Conservation (phyloP, 805 yeast genomes). For the Candida arabinofermentans region DNA sequence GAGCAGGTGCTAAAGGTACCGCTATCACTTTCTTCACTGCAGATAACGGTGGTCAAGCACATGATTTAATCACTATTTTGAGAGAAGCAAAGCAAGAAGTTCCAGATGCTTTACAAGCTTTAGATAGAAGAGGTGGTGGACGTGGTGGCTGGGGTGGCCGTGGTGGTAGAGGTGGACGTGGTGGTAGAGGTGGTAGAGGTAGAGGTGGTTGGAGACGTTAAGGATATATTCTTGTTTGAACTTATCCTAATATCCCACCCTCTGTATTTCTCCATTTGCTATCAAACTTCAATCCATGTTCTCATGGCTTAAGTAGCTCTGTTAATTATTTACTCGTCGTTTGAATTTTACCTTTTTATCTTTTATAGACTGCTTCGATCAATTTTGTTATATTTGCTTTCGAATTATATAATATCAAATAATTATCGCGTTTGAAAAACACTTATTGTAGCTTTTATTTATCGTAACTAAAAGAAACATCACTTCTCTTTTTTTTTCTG, state of each 20-base stretch:
- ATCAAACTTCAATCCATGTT: not conserved
- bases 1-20: conserved; percentile 96
- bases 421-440: too few species aligned
- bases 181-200: conserved; percentile 31
- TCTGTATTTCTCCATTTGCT: not conserved
- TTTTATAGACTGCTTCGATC: too few species aligned
- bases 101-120: conserved; percentile 73
- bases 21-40: conserved; percentile 93
- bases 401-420: too few species aligned
- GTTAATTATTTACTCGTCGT: too few species aligned
- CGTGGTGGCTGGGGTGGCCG: conserved; percentile 47
- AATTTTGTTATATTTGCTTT: too few species aligned
- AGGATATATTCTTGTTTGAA: conserved; percentile 11
- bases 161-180: conserved; percentile 62
- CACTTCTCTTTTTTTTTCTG: too few species aligned
- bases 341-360: too few species aligned
- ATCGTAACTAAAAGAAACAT: too few species aligned
- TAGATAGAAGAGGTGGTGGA: conserved; percentile 72
- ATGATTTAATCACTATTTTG: conserved; percentile 83
- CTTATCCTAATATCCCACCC: too few species aligned
- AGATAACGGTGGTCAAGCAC: conserved; percentile 82
- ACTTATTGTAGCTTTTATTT: too few species aligned
- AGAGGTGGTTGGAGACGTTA: conserved; percentile 39
- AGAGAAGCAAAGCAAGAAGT: conserved; percentile 92
- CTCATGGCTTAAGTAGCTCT: too few species aligned